These are phyloP conservation scores for Phlyctochytrium arcticum DNA, from an alignment of 192 early-diverging fungal genomes.

Conservation along the genomic window DNA sequence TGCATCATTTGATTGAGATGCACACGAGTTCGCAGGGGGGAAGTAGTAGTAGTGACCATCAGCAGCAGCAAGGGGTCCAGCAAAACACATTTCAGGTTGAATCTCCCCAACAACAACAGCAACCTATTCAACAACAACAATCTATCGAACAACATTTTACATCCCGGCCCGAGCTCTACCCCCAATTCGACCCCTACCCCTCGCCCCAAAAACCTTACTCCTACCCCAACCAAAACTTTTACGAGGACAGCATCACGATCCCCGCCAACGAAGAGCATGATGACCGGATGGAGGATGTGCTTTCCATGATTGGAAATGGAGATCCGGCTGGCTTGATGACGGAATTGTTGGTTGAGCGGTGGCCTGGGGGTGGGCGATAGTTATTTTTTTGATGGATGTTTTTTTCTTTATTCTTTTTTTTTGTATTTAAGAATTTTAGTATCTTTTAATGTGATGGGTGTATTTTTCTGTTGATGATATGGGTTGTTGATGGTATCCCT, in stretches of 20 bases:
- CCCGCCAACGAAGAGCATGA: no score
- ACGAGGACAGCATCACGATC: constrained; percentile 1
- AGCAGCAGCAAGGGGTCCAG: neutral
- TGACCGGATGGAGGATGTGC: constrained; percentile 18
- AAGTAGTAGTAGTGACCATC: no score
- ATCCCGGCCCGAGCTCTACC: no score
- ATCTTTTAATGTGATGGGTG: neutral
- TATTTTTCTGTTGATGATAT: neutral
- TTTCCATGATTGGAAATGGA: constrained; percentile 20
- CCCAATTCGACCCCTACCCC: no score
- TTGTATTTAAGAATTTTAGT: neutral
- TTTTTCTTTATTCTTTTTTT: neutral
- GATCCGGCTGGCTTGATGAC: constrained; percentile 17
- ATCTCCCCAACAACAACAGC: no score
- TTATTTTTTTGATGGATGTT: neutral
- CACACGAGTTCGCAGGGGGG: no score
- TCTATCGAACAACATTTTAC: no score
- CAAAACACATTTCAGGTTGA: no score
- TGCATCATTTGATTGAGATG: neutral
- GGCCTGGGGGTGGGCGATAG: neutral
- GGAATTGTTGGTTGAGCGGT: constrained; percentile 21
- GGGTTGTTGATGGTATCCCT: no score
- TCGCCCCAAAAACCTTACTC: no score
- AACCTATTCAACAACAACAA: no score
- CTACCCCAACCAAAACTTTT: no score